These are phyloP conservation scores for Aspergillus udagawae DNA, from an alignment of 2,329 filamentous ascomycete genomes.

Conservation along the genomic window DNA sequence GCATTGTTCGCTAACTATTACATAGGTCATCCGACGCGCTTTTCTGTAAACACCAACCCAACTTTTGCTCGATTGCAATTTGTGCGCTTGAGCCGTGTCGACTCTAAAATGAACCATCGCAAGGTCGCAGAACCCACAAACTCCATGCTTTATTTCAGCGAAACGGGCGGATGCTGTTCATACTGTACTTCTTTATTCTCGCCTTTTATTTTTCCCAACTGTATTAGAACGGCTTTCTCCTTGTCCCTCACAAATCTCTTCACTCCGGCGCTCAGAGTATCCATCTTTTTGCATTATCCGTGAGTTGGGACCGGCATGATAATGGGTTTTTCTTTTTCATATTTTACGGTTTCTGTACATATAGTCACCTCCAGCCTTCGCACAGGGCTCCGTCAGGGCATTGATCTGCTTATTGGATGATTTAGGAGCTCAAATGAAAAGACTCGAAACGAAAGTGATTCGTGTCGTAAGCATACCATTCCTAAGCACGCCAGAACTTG, in stretches of 20 bases:
- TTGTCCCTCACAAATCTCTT: conserved; percentile 32
- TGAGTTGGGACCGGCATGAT: conserved; percentile 39
- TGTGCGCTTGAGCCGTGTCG: conserved; percentile 12
- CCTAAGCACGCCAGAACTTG: background rate
- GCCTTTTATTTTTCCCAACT: conserved; percentile 28
- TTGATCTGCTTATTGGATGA: conserved; percentile 24
- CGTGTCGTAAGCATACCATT: background rate
- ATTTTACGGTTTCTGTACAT: conserved; percentile 35
- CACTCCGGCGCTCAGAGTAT: conserved; percentile 44
- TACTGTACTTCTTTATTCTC: conserved; percentile 9
- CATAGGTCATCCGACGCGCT: conserved; percentile 49
- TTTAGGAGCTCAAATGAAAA: conserved; percentile 23
- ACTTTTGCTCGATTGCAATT: conserved; percentile 10
- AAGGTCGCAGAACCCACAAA: conserved; percentile 21
- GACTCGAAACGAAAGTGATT: background rate
- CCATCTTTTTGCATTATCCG: conserved; percentile 37
- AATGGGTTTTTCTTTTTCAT: conserved; percentile 35
- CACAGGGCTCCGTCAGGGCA: background rate
- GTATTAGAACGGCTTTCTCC: conserved; percentile 37
- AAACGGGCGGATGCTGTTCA: conserved; percentile 24
- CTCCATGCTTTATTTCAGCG: conserved; percentile 23
- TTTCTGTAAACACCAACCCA: conserved; percentile 39
- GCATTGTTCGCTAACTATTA: conserved; percentile 8
- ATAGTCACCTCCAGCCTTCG: conserved; percentile 37
- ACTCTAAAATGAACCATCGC: conserved; percentile 16